Evolutionary conservation across 2,329 filamentous ascomycete species (phyloP).

Genomic region (Colletotrichum viniferum): DNA sequence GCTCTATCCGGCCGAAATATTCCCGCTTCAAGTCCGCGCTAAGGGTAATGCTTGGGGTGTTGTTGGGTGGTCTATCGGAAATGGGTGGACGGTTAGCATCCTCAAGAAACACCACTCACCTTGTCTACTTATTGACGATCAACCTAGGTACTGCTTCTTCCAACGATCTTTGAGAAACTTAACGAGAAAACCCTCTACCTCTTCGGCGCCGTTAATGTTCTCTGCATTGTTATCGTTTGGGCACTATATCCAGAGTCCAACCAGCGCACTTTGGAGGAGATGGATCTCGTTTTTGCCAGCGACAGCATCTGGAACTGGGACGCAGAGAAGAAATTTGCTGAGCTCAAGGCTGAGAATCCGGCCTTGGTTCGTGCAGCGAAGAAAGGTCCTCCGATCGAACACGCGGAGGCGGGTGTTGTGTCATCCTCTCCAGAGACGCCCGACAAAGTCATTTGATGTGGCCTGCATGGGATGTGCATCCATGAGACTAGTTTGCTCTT

Average conservation of each 20-base stretch:
- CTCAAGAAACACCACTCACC: constrained; percentile 27
- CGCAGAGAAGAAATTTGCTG: constrained; percentile 67
- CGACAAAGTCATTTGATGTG: background rate
- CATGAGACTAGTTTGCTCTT: background rate
- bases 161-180: constrained; percentile 67
- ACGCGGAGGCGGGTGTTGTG: constrained; percentile 25
- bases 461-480: background rate
- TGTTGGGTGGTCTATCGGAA: constrained; percentile 77
- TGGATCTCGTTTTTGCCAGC: constrained; percentile 74
- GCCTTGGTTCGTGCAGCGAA: constrained; percentile 39
- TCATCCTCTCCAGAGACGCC: background rate
- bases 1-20: constrained; percentile 76
- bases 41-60: constrained; percentile 80
- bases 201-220: constrained; percentile 70
- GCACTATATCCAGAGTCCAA: constrained; percentile 77
- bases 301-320: constrained; percentile 74
- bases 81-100: constrained; percentile 57
- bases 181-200: constrained; percentile 76
- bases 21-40: constrained; percentile 71
- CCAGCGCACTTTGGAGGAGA: constrained; percentile 76
- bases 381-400: constrained; percentile 7
- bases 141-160: constrained; percentile 49
- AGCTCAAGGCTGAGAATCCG: constrained; percentile 60
- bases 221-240: constrained; percentile 74
- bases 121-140: constrained; percentile 2